Percentiles rank a stretch among this genome's conserved stretches.
Conservation (phyloP, 2,329 filamentous ascomycete species). For the Talaromyces sp. region DNA sequence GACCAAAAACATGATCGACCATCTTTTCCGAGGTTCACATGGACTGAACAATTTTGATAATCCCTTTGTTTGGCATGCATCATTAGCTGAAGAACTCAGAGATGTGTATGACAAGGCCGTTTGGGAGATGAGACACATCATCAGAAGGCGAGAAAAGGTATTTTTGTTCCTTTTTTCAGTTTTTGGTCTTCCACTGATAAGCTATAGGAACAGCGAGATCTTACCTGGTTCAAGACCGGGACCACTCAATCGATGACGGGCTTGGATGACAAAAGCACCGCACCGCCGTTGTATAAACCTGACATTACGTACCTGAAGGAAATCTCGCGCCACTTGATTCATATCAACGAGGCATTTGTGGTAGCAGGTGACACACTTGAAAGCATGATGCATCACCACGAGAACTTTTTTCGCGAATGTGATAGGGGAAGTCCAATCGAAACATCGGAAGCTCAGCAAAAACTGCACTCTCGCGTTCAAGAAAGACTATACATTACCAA, state of each 20-base stretch:
- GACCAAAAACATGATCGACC: background rate
- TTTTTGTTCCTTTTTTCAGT: background rate
- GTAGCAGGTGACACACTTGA: constrained; percentile 7
- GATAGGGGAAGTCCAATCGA: background rate
- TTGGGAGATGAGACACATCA: constrained; percentile 7
- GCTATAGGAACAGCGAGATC: background rate
- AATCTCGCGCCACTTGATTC: constrained; percentile 8
- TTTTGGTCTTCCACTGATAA: background rate
- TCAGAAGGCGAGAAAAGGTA: constrained; percentile 6
- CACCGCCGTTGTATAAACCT: background rate
- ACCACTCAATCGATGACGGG: background rate
- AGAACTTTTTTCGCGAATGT: background rate
- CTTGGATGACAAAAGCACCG: background rate
- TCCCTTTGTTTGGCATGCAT: constrained; percentile 8
- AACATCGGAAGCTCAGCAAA: background rate
- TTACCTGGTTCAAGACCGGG: background rate
- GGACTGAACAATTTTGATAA: background rate
- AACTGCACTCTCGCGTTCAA: background rate
- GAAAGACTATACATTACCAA: constrained; percentile 4
- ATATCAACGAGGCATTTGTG: constrained; percentile 5
- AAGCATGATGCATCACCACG: constrained; percentile 7
- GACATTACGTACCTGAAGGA: constrained; percentile 4
- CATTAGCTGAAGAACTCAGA: constrained; percentile 3
- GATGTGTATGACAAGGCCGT: constrained; percentile 3
- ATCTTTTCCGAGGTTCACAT: background rate